Percentiles rank a stretch among this genome's conserved stretches.
These are phyloP conservation scores for Annulohypoxylon nitens DNA, from an alignment of 495 filamentous ascomycete genomes.

Conservation along the genomic window DNA sequence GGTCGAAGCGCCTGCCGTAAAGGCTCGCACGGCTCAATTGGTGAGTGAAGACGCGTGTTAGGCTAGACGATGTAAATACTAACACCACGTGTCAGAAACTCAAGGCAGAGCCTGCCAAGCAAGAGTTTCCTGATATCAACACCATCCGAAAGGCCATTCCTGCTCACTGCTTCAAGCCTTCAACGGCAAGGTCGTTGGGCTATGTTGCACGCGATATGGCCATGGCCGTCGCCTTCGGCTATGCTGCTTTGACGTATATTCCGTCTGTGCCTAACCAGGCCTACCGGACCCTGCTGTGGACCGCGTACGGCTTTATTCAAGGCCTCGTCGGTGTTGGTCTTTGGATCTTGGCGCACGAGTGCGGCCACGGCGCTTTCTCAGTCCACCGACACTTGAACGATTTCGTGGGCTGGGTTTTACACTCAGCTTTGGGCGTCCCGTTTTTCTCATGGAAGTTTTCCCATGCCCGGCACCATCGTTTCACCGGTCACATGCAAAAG, in stretches of 20 bases:
- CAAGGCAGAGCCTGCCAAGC: slow-evolving; percentile 26
- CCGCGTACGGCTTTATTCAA: slow-evolving; percentile 71
- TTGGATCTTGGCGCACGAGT: slow-evolving; percentile 82
- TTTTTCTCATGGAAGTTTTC: slow-evolving; percentile 85
- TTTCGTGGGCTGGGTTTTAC: slow-evolving; percentile 74
- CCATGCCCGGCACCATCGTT: slow-evolving; percentile 78
- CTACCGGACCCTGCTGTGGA: slow-evolving; percentile 66
- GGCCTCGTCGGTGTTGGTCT: slow-evolving; percentile 75
- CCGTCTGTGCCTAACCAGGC: slow-evolving; percentile 60
- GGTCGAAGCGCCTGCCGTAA: slow-evolving; percentile 31
- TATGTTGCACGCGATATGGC: slow-evolving; percentile 73
- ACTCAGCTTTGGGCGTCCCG: slow-evolving; percentile 75
- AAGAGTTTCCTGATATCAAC: slow-evolving; percentile 63
- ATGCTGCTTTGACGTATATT: slow-evolving; percentile 66
- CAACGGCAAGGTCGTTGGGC: slow-evolving; percentile 64
- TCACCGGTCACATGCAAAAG: slow-evolving; percentile 69
- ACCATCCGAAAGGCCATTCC: slow-evolving; percentile 77
- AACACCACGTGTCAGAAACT: slow-evolving; percentile 25
- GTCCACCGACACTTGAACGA: slow-evolving; percentile 71
- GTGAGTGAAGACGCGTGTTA: slow-evolving; percentile 22
- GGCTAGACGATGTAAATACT: background rate
- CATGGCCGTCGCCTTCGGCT: slow-evolving; percentile 66
- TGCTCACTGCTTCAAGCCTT: slow-evolving; percentile 75
- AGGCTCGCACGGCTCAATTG: slow-evolving; percentile 33
- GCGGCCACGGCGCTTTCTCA: slow-evolving; percentile 80